Conservation (phyloP, 1,284 basidiomycete genomes). For the Vanrija pseudolonga region DNA sequence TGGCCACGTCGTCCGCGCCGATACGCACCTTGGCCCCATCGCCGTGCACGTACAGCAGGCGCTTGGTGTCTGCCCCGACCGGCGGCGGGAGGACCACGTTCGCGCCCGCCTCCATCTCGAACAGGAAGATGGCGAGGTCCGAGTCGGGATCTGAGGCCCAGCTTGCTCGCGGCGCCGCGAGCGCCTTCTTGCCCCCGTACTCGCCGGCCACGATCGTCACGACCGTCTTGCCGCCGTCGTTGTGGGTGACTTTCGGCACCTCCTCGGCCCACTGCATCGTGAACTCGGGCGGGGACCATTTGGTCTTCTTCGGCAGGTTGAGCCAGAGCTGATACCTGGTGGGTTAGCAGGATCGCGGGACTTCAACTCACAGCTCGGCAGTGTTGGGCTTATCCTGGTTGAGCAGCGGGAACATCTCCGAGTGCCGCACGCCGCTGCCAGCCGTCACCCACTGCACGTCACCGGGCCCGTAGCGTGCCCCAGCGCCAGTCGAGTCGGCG, state of each 20-base stretch:
- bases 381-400: constrained; percentile 8
- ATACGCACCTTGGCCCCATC: constrained; percentile 1
- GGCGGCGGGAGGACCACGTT: constrained; percentile 5
- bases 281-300: constrained; percentile 13
- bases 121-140: constrained; percentile 13
- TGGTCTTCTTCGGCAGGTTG: constrained; percentile 12
- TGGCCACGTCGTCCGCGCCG: background rate
- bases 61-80: background rate
- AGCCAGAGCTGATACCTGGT: constrained; percentile 17
- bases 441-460: constrained; percentile 22
- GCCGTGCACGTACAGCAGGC: constrained; percentile 15
- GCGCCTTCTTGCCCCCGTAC: background rate
- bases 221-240: background rate
- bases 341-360: background rate
- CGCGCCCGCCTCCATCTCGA: constrained; percentile 9
- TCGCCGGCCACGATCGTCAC: constrained; percentile 11
- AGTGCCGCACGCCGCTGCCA: constrained; percentile 13
- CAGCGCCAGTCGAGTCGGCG: constrained; percentile 12
- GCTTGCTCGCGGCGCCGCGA: constrained; percentile 1
- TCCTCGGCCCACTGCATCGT: constrained; percentile 18
- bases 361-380: background rate
- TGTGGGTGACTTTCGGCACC: constrained; percentile 4
- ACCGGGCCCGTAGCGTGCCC: constrained; percentile 13
- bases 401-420: constrained; percentile 17
- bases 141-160: constrained; percentile 2